Base-by-base conservation (phyloP, 2,329 filamentous ascomycete genomes). In the Thelonectria discophora region DNA sequence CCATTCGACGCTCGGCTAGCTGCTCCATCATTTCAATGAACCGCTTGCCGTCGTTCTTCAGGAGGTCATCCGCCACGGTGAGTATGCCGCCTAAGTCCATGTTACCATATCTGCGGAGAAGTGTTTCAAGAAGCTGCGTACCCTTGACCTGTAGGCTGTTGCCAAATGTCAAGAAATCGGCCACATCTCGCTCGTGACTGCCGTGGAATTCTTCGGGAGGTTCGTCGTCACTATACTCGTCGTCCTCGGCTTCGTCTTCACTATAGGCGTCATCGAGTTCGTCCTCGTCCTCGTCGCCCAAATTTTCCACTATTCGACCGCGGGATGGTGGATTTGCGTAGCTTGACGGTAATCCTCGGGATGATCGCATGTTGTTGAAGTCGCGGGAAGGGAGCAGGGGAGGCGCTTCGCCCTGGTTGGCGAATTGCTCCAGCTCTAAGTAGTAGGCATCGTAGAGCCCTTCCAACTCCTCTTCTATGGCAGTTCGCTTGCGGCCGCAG, bases 1-100 rank as follows among this genome's bases (percentile, higher is more conserved):
- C 92, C 94, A 99, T 97, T 72, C 95, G 88, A 72, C 94, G 92
- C 80, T 99, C 95, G 39, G 95, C 95, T 72, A 99, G 86, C 80
- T 98, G 94, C 78, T 99, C 95, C 95, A 99, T 99, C 95, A 99
- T 99, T 77, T 99, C 95, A 79, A 99, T 99, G 81, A 99, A 99
- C 75, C 97, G 97, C 79, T 97, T 97, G 73, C 95, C 95, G 78
- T 99, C 95, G 79, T 99, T 99, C 79, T 98, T 98, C 66, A 99
- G 86, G 68, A 99, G 85, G 80, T 99, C 95, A 82, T 99, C 95
- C 77, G 95, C 95, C 74, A 99, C 95, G 69, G 95, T 99, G 76
- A 99, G 88, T 79, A 99, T 97, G 76, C 95, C 96, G 83, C 95
- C 94, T 93, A 86, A 78, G 73, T 78, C 77, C 77, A 78, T 78